A percentile compares a stretch with the other conserved stretches of the same genome.
Evolutionary conservation across 169 alveolate genomes (phyloP).

Genomic region (Plasmodium adleri): DNA sequence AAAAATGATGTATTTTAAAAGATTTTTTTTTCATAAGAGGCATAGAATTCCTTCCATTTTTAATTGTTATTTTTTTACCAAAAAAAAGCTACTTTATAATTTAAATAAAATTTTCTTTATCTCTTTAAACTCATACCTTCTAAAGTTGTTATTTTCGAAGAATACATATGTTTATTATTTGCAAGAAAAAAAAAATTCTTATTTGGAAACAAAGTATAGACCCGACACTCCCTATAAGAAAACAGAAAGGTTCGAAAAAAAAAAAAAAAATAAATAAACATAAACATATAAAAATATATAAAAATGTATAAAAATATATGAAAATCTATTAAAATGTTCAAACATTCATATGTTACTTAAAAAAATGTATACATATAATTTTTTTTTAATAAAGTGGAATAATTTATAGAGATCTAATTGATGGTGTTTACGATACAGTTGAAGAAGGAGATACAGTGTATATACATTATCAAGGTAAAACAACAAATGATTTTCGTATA

Average conservation of each 20-base stretch:
- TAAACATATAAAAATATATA: not conserved
- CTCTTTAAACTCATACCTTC: conserved; percentile 29
- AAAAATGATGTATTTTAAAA: not conserved
- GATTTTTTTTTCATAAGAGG: not conserved
- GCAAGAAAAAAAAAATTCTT: conserved; percentile 46
- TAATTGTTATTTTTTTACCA: not conserved
- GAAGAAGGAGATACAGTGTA: conserved; percentile 73
- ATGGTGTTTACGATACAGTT: conserved; percentile 67
- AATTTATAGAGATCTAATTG: conserved; percentile 53
- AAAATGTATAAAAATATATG: not conserved
- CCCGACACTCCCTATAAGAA: conserved; percentile 33
- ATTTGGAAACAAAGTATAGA: conserved; percentile 57
- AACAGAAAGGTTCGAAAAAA: conserved; percentile 57
- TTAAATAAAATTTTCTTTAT: conserved; percentile 26
- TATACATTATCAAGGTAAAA: conserved; percentile 76
- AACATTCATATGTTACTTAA: not conserved
- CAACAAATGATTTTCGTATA: conserved; percentile 75
- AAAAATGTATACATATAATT: not conserved
- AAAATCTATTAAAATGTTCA: not conserved
- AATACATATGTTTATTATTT: conserved; percentile 10
- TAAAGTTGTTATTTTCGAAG: conserved; percentile 43
- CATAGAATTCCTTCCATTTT: conserved; percentile 6
- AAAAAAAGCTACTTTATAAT: conserved; percentile 2
- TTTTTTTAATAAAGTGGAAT: conserved; percentile 45
- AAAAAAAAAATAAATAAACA: not conserved